These are phyloP conservation scores for Evernia prunastri DNA, from an alignment of 495 filamentous ascomycete genomes.

Conservation along the genomic window DNA sequence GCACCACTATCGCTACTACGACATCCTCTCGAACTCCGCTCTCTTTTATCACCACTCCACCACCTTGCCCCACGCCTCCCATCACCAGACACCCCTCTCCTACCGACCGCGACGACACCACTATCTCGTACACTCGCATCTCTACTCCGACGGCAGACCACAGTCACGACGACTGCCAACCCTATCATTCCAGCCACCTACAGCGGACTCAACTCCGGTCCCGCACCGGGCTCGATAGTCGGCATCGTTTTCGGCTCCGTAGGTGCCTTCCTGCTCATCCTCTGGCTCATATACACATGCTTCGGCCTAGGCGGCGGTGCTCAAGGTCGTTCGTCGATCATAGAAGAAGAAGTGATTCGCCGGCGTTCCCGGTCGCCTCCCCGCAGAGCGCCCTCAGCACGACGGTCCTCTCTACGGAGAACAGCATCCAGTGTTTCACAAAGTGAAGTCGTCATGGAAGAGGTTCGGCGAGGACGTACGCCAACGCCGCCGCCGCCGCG, in stretches of 20 bases:
- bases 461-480: conserved; percentile 26
- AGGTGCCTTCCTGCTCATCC: conserved; percentile 70
- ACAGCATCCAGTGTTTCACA: conserved; percentile 25
- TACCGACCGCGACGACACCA: conserved; percentile 12
- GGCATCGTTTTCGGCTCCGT: conserved; percentile 80
- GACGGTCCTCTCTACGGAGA: conserved; percentile 24
- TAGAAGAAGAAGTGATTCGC: conserved; percentile 31
- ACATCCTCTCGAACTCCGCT: conserved; percentile 20
- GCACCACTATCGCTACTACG: conserved; percentile 9
- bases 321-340: conserved; percentile 26
- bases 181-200: conserved; percentile 63
- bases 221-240: conserved; percentile 63
- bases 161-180: conserved; percentile 13
- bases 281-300: conserved; percentile 68
- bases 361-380: conserved; percentile 26
- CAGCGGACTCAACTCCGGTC: conserved; percentile 51
- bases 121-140: conserved; percentile 20
- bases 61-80: conserved; percentile 15
- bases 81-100: not conserved
- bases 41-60: conserved; percentile 21
- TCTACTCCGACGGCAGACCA: conserved; percentile 24
- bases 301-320: conserved; percentile 47
- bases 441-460: conserved; percentile 27
- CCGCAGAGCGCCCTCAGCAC: conserved; percentile 19
- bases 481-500: conserved; percentile 31